Evolutionary conservation across 768 basidiomycete genomes (phyloP), one percentile per base, ranked within the genome.

Genomic region (Pleurotus djamor): DNA sequence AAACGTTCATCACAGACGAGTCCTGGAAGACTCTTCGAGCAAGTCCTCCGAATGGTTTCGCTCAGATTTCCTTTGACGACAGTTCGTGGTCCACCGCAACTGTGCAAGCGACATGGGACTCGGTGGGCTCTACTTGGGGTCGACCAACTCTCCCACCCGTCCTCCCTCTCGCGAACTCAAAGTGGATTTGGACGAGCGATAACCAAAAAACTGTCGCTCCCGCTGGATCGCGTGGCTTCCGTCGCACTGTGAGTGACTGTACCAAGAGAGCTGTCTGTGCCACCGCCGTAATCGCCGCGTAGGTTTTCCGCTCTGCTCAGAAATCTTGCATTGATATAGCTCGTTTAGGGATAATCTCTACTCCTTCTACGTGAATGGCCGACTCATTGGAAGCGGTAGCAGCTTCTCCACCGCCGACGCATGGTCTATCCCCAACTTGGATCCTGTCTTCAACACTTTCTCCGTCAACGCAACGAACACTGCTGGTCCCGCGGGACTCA

Each of bases 381-480:
- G 52, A 9, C 2, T 58, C 48, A 61, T 74, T 12, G 74, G 72
- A 10, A 60, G 60, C 0, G 67, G 66, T 1, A 36, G 37, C 37
- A 55, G 67, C 33, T 69, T 60, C 57, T 48, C 28, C 7, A 28
- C 52, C 7, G 66, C 73, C 0, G 64, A 72, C 17, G 59, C 63
- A 6, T 74, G 71, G 59, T 72, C 70, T 33, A 69, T 73, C 14
- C 60, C 65, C 13, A 44, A 43, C 5, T 65, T 75, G 41, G 60
- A 48, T 1, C 58, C 69, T 1, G 55, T 59, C 5, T 67, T 67
- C 62, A 76, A 75, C 48, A 69, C 71, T 48, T 74, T 76, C 43
- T 71, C 74, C 5, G 65, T 74, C 8, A 61, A 65, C 5, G 72
- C 64, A 6, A 65, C 55, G 14, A 68, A 68, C 2, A 34, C 58